Conservation (phyloP, 1,284 basidiomycete genomes). For the Chalciporus sp. region DNA sequence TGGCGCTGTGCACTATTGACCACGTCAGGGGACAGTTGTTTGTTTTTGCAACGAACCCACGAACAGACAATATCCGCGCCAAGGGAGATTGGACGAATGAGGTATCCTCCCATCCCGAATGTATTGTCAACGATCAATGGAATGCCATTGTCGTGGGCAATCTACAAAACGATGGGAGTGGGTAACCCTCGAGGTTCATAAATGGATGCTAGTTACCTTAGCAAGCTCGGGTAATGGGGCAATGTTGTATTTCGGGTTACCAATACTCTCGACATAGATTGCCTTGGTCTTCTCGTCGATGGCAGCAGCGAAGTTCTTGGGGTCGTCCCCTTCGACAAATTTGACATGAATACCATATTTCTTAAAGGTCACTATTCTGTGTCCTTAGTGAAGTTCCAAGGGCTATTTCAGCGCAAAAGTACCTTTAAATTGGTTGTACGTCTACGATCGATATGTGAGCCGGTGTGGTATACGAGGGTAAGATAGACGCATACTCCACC, state of each 20-base stretch:
- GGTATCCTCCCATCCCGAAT: slow-evolving; percentile 76
- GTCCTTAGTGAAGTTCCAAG: neutral
- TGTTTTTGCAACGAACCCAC: slow-evolving; percentile 15
- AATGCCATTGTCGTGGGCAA: slow-evolving; percentile 75
- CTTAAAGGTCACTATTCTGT: slow-evolving; percentile 65
- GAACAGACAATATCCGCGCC: slow-evolving; percentile 81
- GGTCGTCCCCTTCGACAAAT: slow-evolving; percentile 66
- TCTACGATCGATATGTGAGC: slow-evolving; percentile 39
- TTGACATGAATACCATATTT: slow-evolving; percentile 80
- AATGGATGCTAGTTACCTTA: slow-evolving; percentile 45
- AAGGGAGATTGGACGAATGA: slow-evolving; percentile 69
- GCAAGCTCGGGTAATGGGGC: slow-evolving; percentile 74
- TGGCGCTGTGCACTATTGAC: slow-evolving; percentile 73
- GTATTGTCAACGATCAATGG: slow-evolving; percentile 91
- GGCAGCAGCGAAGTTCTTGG: slow-evolving; percentile 69
- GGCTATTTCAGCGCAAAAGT: neutral
- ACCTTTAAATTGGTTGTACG: slow-evolving; percentile 91
- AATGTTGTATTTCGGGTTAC: slow-evolving; percentile 83
- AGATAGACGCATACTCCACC: slow-evolving; percentile 53
- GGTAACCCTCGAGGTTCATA: neutral
- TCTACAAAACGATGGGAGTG: slow-evolving; percentile 25
- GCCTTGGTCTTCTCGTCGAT: slow-evolving; percentile 81
- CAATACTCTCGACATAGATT: slow-evolving; percentile 82
- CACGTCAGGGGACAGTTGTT: neutral
- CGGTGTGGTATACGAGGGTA: neutral